Evolutionary conservation across 345 rosid species (phyloP).

Genomic region (Gossypium raimondii): DNA sequence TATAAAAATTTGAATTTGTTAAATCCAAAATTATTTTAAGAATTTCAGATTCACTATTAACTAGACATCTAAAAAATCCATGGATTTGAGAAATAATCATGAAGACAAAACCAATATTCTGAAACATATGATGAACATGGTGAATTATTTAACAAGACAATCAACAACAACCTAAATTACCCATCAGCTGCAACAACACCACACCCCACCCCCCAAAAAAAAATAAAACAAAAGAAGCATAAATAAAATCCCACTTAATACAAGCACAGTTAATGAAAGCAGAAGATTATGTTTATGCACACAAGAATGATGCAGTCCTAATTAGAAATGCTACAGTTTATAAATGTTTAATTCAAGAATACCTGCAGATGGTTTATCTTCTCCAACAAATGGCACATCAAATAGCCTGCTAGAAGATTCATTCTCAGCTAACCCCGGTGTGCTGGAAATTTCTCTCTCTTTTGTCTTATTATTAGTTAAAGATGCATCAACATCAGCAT

Average conservation of each 20-base stretch:
- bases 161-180: not conserved
- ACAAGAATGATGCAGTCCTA: not conserved
- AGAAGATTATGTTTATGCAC: not conserved
- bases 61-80: too few relatives aligned
- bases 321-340: not conserved
- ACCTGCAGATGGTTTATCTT: conserved; percentile 66
- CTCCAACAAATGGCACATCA: conserved; percentile 77
- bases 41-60: too few relatives aligned
- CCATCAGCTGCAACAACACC: not conserved
- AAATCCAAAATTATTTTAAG: too few relatives aligned
- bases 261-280: not conserved
- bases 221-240: too few relatives aligned
- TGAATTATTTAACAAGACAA: not conserved
- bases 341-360: conserved; percentile 20
- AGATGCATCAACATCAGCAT: conserved; percentile 44
- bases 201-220: not conserved
- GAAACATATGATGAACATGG: not conserved
- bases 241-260: not conserved
- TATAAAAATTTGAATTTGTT: too few relatives aligned
- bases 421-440: conserved; percentile 43
- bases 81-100: too few relatives aligned
- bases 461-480: conserved; percentile 42
- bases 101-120: not conserved
- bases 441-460: conserved; percentile 49
- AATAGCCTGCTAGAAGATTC: conserved; percentile 50